These are phyloP conservation scores for Debaryomycetaceae sp. DNA, from an alignment of 1,139 yeast genomes.

Conservation along the genomic window DNA sequence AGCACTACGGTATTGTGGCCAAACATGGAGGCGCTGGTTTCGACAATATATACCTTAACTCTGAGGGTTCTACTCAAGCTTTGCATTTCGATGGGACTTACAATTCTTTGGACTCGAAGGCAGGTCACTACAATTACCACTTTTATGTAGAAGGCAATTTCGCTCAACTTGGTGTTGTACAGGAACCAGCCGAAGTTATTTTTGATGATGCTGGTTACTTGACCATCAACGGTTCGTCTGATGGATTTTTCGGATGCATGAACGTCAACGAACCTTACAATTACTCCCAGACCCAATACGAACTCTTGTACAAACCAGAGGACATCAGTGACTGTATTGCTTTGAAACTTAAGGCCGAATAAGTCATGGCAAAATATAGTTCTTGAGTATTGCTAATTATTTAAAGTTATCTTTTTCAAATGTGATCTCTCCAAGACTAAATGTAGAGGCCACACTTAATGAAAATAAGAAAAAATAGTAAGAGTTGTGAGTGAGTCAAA, in stretches of 20 bases:
- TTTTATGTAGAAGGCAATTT: background rate
- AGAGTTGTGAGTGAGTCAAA: too few relatives aligned
- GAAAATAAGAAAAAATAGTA: too few relatives aligned
- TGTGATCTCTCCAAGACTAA: too few relatives aligned
- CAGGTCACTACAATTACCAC: background rate
- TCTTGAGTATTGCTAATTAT: too few relatives aligned
- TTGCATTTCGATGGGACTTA: background rate
- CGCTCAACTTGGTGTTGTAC: background rate
- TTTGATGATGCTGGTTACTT: constrained; percentile 24
- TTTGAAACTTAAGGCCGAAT: background rate
- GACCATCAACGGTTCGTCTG: constrained; percentile 24
- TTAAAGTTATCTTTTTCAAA: too few relatives aligned
- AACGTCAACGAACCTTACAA: constrained; percentile 42
- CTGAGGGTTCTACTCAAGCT: background rate
- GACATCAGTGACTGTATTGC: background rate
- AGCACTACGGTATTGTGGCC: constrained; percentile 27
- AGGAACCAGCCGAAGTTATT: constrained; percentile 9
- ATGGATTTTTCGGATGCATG: constrained; percentile 37
- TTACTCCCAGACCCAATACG: constrained; percentile 27
- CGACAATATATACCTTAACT: background rate
- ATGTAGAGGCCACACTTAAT: too few relatives aligned
- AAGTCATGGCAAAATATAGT: too few relatives aligned
- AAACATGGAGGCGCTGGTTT: constrained; percentile 58
- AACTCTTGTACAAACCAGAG: constrained; percentile 10
- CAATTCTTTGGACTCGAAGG: background rate